phyloP scores from a whole-genome alignment of 2,329 filamentous ascomycete genomes.

The Xylaria sp. region DNA sequence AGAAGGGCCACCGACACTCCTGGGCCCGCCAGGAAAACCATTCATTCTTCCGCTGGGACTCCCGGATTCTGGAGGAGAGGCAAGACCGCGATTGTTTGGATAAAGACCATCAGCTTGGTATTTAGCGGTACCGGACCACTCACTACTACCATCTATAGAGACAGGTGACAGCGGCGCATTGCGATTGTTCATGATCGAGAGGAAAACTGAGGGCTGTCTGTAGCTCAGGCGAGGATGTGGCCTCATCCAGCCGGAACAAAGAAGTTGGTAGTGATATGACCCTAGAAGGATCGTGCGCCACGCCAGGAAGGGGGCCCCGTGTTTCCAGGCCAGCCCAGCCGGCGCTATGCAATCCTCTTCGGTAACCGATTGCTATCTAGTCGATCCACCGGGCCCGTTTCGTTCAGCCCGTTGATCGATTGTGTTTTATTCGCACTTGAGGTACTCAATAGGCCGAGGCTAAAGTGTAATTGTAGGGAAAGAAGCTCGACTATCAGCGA shows the following conservation, averaged over 20 bases:
- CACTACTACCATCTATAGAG: conserved; percentile 82
- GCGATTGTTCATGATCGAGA: conserved; percentile 68
- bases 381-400: conserved; percentile 6
- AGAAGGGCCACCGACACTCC: conserved; percentile 70
- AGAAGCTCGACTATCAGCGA: background rate
- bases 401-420: background rate
- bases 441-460: background rate
- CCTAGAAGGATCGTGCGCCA: conserved; percentile 27
- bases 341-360: conserved; percentile 13
- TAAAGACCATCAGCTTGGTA: conserved; percentile 66
- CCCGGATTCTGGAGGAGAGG: conserved; percentile 73
- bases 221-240: conserved; percentile 24
- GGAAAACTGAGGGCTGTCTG: conserved; percentile 15
- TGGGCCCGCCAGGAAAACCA: conserved; percentile 61
- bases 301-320: conserved; percentile 21
- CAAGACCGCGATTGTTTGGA: conserved; percentile 61
- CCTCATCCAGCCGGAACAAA: conserved; percentile 31
- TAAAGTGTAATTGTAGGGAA: conserved; percentile 1
- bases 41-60: conserved; percentile 67
- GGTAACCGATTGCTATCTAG: conserved; percentile 13
- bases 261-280: conserved; percentile 22
- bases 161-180: conserved; percentile 81
- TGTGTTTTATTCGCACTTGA: background rate
- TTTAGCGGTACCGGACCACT: conserved; percentile 76
- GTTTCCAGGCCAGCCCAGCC: conserved; percentile 25